Percentiles rank a stretch among this genome's conserved stretches.
These are phyloP conservation scores for Dunaliella salina DNA, from an alignment of 163 green algal genomes.

Conservation along the genomic window DNA sequence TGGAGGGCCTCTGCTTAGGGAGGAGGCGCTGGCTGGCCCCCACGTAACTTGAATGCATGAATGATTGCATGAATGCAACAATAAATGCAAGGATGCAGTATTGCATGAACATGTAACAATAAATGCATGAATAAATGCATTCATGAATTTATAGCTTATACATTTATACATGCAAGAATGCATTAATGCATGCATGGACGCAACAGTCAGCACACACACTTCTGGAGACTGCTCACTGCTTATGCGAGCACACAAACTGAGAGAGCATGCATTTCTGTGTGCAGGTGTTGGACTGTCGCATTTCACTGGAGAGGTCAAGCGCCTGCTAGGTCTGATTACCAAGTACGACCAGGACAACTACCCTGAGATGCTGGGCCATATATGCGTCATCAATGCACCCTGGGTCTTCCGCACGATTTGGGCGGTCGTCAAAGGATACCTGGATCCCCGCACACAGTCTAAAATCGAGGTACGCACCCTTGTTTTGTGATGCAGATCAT, in stretches of 20 bases:
- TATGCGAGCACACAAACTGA: neutral
- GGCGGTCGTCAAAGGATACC: slow-evolving; percentile 70
- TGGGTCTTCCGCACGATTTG: slow-evolving; percentile 80
- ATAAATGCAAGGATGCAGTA: no score
- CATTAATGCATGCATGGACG: no score
- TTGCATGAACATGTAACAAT: no score
- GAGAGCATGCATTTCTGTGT: neutral
- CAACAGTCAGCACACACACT: no score
- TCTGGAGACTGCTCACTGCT: no score
- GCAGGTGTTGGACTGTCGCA: slow-evolving; percentile 75
- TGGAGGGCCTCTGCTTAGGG: no score
- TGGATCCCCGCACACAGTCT: slow-evolving; percentile 75
- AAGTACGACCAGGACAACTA: slow-evolving; percentile 61
- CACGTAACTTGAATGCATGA: no score
- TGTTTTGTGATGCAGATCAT: neutral
- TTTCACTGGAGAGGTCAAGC: slow-evolving; percentile 73
- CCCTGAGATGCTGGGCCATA: slow-evolving; percentile 86
- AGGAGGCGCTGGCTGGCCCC: no score
- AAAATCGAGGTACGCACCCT: slow-evolving; percentile 76
- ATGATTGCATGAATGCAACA: no score
- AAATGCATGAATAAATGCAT: no score
- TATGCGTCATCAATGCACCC: slow-evolving; percentile 90
- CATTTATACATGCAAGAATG: no score
- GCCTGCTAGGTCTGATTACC: slow-evolving; percentile 69
- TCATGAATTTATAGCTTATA: no score